Evolutionary conservation across 129 eudicot species (phyloP), one percentile per base, ranked within the genome.

Genomic region (Chrysanthemum seticuspe): DNA sequence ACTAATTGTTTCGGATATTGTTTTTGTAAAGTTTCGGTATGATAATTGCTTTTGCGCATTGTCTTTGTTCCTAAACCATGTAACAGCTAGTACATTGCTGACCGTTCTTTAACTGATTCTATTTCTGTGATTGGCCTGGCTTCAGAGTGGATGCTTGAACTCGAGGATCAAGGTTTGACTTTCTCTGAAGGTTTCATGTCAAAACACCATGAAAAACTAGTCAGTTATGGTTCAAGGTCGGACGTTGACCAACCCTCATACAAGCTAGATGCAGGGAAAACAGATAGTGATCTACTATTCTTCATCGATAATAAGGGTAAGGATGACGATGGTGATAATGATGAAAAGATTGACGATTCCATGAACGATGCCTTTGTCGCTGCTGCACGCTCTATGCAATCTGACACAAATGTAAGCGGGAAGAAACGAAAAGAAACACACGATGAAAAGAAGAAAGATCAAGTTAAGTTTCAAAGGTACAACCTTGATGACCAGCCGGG

Each of bases 221-320:
- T 63, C 18, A 31, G 44, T 31, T 71, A 73, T 78, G 57, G 62
- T 78, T 65, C 82, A 67, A 74, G 77, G 27, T 73, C 71, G 40
- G 78, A 78, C 29, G 10, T 55, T 15, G 91, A 84, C 71, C 80
- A 50, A 62, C 74, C 57, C 13, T 79, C 79, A 10, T 27, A 19
- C 25, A 73, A 54, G 61, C 56, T n/a, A 36, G 69, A 72, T 14
- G 67, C 52, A 27, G 80, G 79, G 78, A 74, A 76, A 16, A 52
- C 51, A n/a, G 90, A 81, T 47, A 16, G 74, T 1, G 87, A 81
- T 74, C 16, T 80, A 36, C 74, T 51, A n/a, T 90, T 90, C 70
- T 81, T 80, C 79, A 81, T 90, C 18, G 96, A 87, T 66, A 90
- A 81, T 65, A 85, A 87, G 53, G 93, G 96, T 36, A 76, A 71